These are phyloP conservation scores for Trametes sanguinea DNA, from an alignment of 768 basidiomycete species.

Conservation along the genomic window DNA sequence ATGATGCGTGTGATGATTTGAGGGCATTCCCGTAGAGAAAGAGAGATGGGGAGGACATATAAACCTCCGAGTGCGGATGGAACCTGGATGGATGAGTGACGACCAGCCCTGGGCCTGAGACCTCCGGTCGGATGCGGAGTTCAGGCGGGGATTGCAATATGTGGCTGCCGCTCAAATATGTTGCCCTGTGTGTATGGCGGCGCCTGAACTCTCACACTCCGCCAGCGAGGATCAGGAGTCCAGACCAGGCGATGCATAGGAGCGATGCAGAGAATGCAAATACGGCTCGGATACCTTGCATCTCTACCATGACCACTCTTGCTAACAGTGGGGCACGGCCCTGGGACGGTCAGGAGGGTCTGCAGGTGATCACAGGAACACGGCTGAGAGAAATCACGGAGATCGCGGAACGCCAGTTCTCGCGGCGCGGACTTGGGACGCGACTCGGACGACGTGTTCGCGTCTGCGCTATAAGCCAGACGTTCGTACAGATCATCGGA, in stretches of 20 bases:
- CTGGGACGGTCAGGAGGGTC: background rate
- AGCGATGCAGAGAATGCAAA: conserved; percentile 10
- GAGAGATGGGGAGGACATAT: conserved; percentile 7
- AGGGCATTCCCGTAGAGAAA: conserved; percentile 17
- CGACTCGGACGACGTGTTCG: background rate
- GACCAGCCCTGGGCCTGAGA: conserved; percentile 5
- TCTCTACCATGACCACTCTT: background rate
- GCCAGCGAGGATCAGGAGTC: background rate
- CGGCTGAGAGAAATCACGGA: conserved; percentile 18
- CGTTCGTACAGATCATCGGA: background rate
- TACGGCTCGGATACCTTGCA: background rate
- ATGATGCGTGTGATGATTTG: background rate
- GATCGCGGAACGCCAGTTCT: conserved; percentile 22
- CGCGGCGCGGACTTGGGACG: background rate
- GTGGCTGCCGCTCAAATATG: too few relatives aligned
- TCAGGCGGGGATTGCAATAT: too few relatives aligned
- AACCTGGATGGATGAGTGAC: conserved; percentile 12
- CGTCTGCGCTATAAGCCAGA: background rate
- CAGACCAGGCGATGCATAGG: conserved; percentile 6
- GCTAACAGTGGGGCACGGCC: background rate
- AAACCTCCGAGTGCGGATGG: conserved; percentile 9
- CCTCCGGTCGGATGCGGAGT: background rate
- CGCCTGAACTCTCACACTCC: background rate
- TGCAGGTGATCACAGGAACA: conserved; percentile 16
- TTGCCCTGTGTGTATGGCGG: too few relatives aligned